These are phyloP conservation scores for Evansstolkia leycettana DNA, from an alignment of 495 filamentous ascomycete species.

Conservation along the genomic window DNA sequence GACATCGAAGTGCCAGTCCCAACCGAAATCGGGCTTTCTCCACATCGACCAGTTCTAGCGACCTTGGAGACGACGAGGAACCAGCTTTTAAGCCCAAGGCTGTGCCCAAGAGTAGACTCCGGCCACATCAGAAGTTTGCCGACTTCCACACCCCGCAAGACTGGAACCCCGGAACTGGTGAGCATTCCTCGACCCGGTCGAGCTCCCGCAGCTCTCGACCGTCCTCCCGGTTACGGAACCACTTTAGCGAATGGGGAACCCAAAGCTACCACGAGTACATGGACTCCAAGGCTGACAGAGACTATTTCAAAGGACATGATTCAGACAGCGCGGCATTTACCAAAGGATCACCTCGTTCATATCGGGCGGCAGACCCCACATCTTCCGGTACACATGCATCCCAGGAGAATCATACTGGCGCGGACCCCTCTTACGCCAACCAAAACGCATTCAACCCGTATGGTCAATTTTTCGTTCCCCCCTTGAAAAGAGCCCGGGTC, in stretches of 20 bases:
- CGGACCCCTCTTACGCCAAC: not conserved
- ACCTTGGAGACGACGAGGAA: slow-evolving; percentile 14
- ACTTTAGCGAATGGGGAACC: slow-evolving; percentile 5
- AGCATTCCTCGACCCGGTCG: slow-evolving; percentile 9
- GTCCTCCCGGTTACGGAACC: slow-evolving; percentile 2
- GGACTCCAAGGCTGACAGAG: slow-evolving; percentile 14
- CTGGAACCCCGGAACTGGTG: slow-evolving; percentile 19
- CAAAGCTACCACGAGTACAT: slow-evolving; percentile 4
- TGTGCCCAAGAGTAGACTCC: slow-evolving; percentile 30
- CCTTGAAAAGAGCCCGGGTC: no score
- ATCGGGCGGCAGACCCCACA: not conserved
- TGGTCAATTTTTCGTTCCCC: no score
- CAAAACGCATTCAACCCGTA: no score
- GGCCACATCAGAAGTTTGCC: slow-evolving; percentile 21
- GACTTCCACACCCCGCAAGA: slow-evolving; percentile 16
- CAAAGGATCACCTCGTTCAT: slow-evolving; percentile 5
- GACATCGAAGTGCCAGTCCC: slow-evolving; percentile 30
- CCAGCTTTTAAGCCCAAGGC: slow-evolving; percentile 25
- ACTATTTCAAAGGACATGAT: slow-evolving; percentile 21
- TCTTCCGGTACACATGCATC: not conserved
- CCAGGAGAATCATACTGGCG: not conserved
- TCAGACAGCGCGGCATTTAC: slow-evolving; percentile 25
- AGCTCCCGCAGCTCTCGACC: slow-evolving; percentile 1
- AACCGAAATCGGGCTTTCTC: slow-evolving; percentile 15
- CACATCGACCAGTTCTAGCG: slow-evolving; percentile 28